Evolutionary conservation across 2,329 filamentous ascomycete genomes (phyloP), one percentile per base, ranked within the genome.

Genomic region (Zalaria obscura): DNA sequence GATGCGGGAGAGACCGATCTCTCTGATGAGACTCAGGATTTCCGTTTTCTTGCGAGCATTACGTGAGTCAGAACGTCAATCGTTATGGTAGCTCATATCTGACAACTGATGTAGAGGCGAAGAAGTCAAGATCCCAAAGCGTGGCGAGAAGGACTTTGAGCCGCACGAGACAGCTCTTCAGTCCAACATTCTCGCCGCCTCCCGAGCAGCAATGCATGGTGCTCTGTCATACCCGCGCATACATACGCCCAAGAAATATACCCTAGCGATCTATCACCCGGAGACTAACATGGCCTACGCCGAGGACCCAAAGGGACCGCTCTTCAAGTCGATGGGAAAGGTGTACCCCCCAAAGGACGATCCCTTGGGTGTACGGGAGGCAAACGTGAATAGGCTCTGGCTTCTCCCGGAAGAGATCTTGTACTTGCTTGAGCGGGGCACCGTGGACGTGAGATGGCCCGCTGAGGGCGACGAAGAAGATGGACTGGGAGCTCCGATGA

Each of bases 61-160:
- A 70, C 67, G 59, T 70, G 45, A 38, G 55, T 58, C 38, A 18
- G 8, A 26, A 28, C 32, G 25, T 28, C 27, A 35, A 27, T n/a
- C n/a, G n/a, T n/a, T n/a, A n/a, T 35, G 11, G 29, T 29, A 29
- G 11, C 11, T 35, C 5, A 5, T 8, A 10, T 8, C 9, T 9
- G 29, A 4, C 27, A 5, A 33, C 42, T 43, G 42, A 36, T 31
- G 39, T 46, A 56, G 54, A 35, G 48, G 46, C 38, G 52, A 58
- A 43, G 55, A 57, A 43, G 52, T 68, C 39, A 76, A 77, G 51
- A 73, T 88, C 7, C 86, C 93, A 31, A 87, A 89, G 50, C 85
- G 87, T 48, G 91, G 91, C 46, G 87, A 93, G 59, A 98, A 98
- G 62, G 91, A 98, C 65, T 98, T 95, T 59, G 91, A 96, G 64